Percentiles rank a stretch among this genome's conserved stretches.
These are phyloP conservation scores for Colletotrichum sidae DNA, from an alignment of 2,329 filamentous ascomycete genomes.

Conservation along the genomic window DNA sequence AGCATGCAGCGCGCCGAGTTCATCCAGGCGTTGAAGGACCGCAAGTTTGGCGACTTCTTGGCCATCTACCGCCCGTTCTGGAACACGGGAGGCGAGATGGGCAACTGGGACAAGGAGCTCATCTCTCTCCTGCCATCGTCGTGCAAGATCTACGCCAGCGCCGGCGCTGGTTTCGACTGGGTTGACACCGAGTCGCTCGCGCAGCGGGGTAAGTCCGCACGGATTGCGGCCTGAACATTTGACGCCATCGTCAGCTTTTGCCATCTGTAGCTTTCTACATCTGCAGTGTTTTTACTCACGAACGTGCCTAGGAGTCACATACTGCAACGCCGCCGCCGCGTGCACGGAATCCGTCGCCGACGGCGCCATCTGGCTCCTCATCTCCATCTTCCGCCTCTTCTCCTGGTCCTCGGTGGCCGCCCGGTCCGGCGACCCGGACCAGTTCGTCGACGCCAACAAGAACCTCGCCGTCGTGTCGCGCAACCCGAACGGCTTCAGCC, in stretches of 20 bases:
- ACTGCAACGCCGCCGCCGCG: conserved; percentile 33
- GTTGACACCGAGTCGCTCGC: conserved; percentile 34
- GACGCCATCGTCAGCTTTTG: background rate
- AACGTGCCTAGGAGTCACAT: conserved; percentile 1
- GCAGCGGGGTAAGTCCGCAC: conserved; percentile 16
- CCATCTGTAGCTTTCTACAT: background rate
- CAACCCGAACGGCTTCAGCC: conserved; percentile 42
- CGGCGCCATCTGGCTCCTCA: conserved; percentile 35
- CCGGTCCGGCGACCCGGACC: conserved; percentile 34
- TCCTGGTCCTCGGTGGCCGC: conserved; percentile 32
- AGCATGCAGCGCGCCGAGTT: conserved; percentile 35
- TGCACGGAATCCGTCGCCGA: conserved; percentile 36
- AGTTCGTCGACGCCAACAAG: conserved; percentile 35
- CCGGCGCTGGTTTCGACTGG: conserved; percentile 33
- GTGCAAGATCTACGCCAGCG: conserved; percentile 33
- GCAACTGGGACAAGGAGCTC: conserved; percentile 34
- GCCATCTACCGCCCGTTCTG: conserved; percentile 36
- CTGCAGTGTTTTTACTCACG: background rate
- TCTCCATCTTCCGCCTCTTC: conserved; percentile 35
- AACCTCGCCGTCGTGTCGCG: conserved; percentile 30
- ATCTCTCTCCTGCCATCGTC: conserved; percentile 32
- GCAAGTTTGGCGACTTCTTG: conserved; percentile 34
- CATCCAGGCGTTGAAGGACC: conserved; percentile 32
- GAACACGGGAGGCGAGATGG: conserved; percentile 36
- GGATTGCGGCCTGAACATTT: background rate